Evolutionary conservation across 2,329 filamentous ascomycete species (phyloP), one percentile per base, ranked within the genome.

Genomic region (Decorospora gaudefroyi): DNA sequence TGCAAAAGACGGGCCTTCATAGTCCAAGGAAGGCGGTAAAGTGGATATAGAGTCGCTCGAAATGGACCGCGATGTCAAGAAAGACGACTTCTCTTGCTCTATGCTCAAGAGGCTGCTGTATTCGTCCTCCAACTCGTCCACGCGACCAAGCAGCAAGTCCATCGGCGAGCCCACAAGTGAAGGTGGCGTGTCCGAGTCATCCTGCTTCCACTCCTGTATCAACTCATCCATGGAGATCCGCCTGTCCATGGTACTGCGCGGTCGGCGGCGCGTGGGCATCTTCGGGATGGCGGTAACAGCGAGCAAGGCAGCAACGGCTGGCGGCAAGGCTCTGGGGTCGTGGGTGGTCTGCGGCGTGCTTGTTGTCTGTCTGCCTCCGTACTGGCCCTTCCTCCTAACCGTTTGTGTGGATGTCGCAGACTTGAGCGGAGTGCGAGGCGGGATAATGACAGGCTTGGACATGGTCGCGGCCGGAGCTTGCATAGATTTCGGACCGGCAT

Each of bases 251-350:
- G 55, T 72, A 57, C 63, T 75, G 63, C 51, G 70, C 62, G 62
- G 73, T 67, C 68, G 49, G 9, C 68, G 67, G 7, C 69, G 69
- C 49, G 68, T 65, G 3, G 68, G 70, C 46, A 77, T 78, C 13
- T 76, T 74, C 3, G 81, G 81, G 34, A 85, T 84, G 2, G 78
- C 70, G 2, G 82, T 85, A 31, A 81, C 76, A 42, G 81, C 78
- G 22, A 85, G 68, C 42, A 85, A 68, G 7, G 79, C 79, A 17
- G 79, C 79, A 36, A 83, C 75, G 15, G 79, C 75, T n/a, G 76
- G 73, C 11, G 78, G 78, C 4, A 82, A 61, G 7, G 74, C 73
- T 55, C 69, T 74, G 46, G 65, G 69, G 53, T 69, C 68, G 61
- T 76, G 74, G 51, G 51, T n/a, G n/a, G n/a, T 64, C 37, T 47